A percentile compares a stretch with the other conserved stretches of the same genome.
Evolutionary conservation across 129 eudicot species (phyloP).

Genomic region (Flaveria linearis): DNA sequence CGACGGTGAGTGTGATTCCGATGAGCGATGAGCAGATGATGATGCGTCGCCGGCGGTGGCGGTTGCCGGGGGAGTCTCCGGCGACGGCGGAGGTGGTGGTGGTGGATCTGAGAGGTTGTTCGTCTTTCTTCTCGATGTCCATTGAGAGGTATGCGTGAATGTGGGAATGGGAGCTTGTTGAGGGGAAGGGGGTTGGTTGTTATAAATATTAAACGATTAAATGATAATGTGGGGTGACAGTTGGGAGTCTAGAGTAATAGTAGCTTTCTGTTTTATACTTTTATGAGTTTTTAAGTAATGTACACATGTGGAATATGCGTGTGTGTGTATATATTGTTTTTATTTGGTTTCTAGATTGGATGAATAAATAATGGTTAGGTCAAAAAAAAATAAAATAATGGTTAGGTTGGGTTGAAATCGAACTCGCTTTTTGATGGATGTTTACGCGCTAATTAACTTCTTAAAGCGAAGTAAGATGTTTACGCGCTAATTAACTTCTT

Average conservation of each 20-base stretch:
- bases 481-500: too few relatives aligned
- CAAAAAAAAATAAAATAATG: too few relatives aligned
- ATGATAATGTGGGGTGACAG: conserved; percentile 14
- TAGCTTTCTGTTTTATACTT: not conserved
- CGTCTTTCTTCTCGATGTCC: conserved; percentile 39
- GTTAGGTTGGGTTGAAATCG: not conserved
- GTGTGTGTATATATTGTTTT: not conserved
- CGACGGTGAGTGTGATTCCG: conserved; percentile 8
- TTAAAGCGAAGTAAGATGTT: too few relatives aligned
- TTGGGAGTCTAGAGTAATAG: not conserved
- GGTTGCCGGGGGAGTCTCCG: conserved; percentile 18
- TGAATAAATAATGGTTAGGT: not conserved
- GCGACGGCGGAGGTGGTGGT: not conserved
- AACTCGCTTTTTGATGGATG: not conserved
- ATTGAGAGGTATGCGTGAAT: conserved; percentile 1
- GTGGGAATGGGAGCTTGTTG: not conserved
- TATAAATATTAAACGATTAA: not conserved
- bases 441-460: not conserved
- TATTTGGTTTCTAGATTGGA: not conserved
- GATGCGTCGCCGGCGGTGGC: conserved; percentile 31
- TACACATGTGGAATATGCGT: not conserved
- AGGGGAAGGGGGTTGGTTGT: not conserved
- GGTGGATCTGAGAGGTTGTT: conserved; percentile 34
- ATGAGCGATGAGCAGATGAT: conserved; percentile 30
- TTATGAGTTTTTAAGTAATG: not conserved